phyloP scores from a whole-genome alignment of 495 filamentous ascomycete genomes.

The Pyrenula aspistea region DNA sequence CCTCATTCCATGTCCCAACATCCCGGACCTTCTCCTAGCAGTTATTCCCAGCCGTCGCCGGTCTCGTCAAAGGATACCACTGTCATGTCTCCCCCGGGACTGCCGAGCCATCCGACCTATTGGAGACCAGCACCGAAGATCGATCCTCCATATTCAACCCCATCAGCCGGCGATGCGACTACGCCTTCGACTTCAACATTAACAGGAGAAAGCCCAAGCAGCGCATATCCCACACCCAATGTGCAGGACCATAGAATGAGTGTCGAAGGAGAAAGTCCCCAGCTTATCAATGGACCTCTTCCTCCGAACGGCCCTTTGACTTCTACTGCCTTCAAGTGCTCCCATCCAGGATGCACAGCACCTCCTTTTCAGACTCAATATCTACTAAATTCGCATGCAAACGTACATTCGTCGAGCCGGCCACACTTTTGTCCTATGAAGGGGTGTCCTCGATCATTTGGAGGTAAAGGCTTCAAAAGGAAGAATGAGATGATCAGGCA shows the following conservation, averaged over 20 bases:
- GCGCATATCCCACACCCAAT: conserved; percentile 30
- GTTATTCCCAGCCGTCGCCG: conserved; percentile 27
- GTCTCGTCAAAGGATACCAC: conserved; percentile 26
- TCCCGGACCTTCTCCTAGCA: conserved; percentile 13
- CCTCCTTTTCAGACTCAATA: conserved; percentile 89
- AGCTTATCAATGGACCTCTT: conserved; percentile 10
- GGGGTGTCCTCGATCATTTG: conserved; percentile 65
- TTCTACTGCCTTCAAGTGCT: conserved; percentile 43
- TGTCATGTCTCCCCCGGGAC: conserved; percentile 26
- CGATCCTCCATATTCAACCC: conserved; percentile 3
- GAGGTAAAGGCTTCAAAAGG: conserved; percentile 92
- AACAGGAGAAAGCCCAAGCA: conserved; percentile 19
- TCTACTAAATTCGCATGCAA: conserved; percentile 81
- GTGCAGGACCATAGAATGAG: conserved; percentile 17
- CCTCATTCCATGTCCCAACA: not conserved
- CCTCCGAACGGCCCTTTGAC: conserved; percentile 14
- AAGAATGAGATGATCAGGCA: conserved; percentile 99
- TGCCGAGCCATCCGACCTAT: conserved; percentile 12
- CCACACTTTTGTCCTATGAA: conserved; percentile 85
- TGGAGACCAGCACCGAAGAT: conserved; percentile 17
- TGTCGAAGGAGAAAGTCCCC: conserved; percentile 11
- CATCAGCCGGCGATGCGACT: not conserved
- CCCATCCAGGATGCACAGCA: conserved; percentile 66
- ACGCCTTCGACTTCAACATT: not conserved
- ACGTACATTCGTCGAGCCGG: conserved; percentile 83